Evolutionary conservation across 2,329 filamentous ascomycete species (phyloP), one percentile per base, ranked within the genome.

Genomic region (Trichophyton schoenleinii): DNA sequence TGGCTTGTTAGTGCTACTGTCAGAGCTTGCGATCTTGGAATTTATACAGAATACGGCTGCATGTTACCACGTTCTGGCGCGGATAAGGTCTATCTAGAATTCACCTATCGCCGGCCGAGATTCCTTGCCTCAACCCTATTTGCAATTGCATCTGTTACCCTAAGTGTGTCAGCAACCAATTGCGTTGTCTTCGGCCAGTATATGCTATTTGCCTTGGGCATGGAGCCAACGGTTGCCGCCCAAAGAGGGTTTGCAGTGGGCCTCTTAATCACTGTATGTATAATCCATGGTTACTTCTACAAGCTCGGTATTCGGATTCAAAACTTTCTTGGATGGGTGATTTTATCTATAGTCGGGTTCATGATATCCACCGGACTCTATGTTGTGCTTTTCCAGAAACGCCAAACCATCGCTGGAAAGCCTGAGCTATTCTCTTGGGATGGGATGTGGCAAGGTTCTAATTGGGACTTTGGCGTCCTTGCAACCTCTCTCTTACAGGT

Each of bases 1-100:
- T 89, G 87, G 87, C 61, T 86, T 0, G 70, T 83, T 0, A 86
- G 86, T 0, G 83, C 84, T 0, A 66, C 83, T 1, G 75, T 88
- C 6, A 81, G 84, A 0, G 83, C 80, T 6, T 85, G 81, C 59
- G 83, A 83, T 0, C 74, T 88, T 2, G 79, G 80, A 2, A 78
- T 88, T 0, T 80, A 80, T 5, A 77, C 89, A 58, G 87, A 89
- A 68, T 87, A 83, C 66, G 86, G 86, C 0, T 85, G 81, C 67
- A 87, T 88, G 85, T 74, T 89, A 13, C 87, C 87, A 15, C 78
- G 85, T 0, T 86, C 83, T 0, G 86, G 86, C 5, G 86, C 85
- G 25, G 77, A 82, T 28, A 89, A 88, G 71, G 84, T 88, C 5
- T 88, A 88, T 67, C 79, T 89, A 52, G 86, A 89, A 70, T 86